These are phyloP conservation scores for Coemansia sp. DNA, from an alignment of 192 early-diverging fungal species.

Conservation along the genomic window DNA sequence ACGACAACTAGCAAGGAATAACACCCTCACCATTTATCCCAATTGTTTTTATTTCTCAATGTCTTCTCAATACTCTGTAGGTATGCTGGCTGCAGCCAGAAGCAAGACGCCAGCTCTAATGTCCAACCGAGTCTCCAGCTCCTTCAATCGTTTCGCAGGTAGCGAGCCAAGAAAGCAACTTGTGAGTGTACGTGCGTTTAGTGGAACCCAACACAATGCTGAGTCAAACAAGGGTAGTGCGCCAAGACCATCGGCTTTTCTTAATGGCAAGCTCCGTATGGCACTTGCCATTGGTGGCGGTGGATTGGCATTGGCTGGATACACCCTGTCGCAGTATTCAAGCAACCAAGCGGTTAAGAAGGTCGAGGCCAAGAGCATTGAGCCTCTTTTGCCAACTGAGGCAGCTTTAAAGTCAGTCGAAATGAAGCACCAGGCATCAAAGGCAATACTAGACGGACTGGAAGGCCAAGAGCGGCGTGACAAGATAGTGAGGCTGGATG, in stretches of 20 bases:
- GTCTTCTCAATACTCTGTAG: neutral
- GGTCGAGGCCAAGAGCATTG: neutral
- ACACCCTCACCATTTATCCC: neutral
- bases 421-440: neutral
- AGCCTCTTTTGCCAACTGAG: neutral
- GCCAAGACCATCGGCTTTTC: neutral
- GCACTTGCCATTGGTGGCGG: neutral
- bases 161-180: neutral
- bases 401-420: neutral
- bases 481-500: constrained; percentile 14
- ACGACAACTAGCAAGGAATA: neutral
- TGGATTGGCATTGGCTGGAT: neutral
- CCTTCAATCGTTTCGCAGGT: neutral
- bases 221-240: neutral
- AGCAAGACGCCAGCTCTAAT: neutral
- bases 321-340: neutral
- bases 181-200: neutral
- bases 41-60: neutral
- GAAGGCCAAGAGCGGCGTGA: constrained; percentile 5
- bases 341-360: neutral
- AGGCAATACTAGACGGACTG: constrained; percentile 19
- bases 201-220: neutral
- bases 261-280: neutral
- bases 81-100: neutral
- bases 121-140: neutral